Evolutionary conservation across 495 filamentous ascomycete species (phyloP).

Genomic region (Elasticomyces elasticus): DNA sequence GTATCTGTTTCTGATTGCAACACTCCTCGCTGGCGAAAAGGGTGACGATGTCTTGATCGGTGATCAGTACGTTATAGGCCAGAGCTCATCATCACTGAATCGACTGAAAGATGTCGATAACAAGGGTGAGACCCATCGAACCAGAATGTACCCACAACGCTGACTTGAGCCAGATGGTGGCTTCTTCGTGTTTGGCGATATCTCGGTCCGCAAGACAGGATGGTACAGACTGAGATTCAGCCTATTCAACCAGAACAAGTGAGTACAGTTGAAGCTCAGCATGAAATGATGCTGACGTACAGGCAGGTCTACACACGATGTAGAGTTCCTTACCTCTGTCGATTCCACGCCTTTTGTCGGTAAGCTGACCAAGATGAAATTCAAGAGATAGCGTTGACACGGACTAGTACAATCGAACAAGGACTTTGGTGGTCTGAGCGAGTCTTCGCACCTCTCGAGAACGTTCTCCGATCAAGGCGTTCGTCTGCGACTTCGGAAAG

Average conservation of each 20-base stretch:
- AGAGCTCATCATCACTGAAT: constrained; percentile 84
- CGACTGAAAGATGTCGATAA: constrained; percentile 87
- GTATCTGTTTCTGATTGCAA: constrained; percentile 73
- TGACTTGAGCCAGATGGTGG: constrained; percentile 55
- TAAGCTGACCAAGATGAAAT: constrained; percentile 35
- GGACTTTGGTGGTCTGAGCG: constrained; percentile 75
- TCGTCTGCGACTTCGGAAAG: constrained; percentile 78
- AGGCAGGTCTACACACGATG: constrained; percentile 39
- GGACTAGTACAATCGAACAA: constrained; percentile 59
- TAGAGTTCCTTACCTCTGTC: constrained; percentile 58
- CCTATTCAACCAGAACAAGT: constrained; percentile 76
- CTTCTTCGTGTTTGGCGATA: constrained; percentile 94
- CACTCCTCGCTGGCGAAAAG: constrained; percentile 50
- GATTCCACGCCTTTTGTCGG: constrained; percentile 46
- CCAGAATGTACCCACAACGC: background rate
- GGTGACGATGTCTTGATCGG: constrained; percentile 42
- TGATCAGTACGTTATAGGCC: constrained; percentile 57
- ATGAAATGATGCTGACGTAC: constrained; percentile 21
- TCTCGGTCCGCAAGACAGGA: constrained; percentile 77
- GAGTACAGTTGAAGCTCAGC: constrained; percentile 21
- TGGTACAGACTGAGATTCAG: constrained; percentile 72
- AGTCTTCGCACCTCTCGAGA: constrained; percentile 84
- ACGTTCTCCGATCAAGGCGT: constrained; percentile 95
- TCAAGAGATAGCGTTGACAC: constrained; percentile 1
- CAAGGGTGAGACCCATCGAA: constrained; percentile 38